Evolutionary conservation across 2,329 filamentous ascomycete species (phyloP), one percentile per base, ranked within the genome.

Genomic region (Penicillium glabrum): DNA sequence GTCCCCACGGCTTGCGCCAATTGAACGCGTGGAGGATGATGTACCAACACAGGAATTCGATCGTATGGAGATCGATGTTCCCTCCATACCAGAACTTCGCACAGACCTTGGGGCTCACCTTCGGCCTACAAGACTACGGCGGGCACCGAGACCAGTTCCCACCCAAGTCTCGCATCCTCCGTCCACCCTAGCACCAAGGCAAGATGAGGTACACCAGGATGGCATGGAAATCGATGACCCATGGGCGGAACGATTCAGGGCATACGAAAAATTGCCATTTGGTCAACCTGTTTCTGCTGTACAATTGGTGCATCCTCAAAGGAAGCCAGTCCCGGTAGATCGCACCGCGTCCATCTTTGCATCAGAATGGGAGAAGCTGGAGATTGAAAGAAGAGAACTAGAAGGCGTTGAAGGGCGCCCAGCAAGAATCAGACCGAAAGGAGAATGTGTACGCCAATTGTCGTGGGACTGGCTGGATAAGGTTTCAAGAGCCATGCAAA

Each of bases 401-500:
- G 58, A 69, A 45, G 56, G 39, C 14, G 62, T 58, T 10, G 54
- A 46, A 11, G 52, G 56, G 21, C 58, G 61, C 10, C 61, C 64
- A 19, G 44, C 50, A n/a, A 64, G 66, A 27, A 60, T 69, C 11
- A 52, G 51, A 7, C 68, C 61, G 45, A 51, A 67, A 56, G 68
- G 71, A 37, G 66, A 68, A n/a, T 62, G 70, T 58, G 72, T 76
- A 39, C 70, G 70, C 6, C 68, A 69, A 13, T 68, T 79, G 23
- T 57, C 73, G 8, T 47, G 54, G 6, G 67, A 70, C 26, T 79
- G 77, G 77, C 63, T 75, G 43, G 54, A 61, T 16, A 67, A 65
- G 31, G 61, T 79, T 11, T 54, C 67, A 7, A 57, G 61, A 35
- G 72, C 71, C 3, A 70, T 72, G 69, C 48, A 61, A 10, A 49